phyloP scores from a whole-genome alignment of 305 asterid species.

The Ruellia speciosa region DNA sequence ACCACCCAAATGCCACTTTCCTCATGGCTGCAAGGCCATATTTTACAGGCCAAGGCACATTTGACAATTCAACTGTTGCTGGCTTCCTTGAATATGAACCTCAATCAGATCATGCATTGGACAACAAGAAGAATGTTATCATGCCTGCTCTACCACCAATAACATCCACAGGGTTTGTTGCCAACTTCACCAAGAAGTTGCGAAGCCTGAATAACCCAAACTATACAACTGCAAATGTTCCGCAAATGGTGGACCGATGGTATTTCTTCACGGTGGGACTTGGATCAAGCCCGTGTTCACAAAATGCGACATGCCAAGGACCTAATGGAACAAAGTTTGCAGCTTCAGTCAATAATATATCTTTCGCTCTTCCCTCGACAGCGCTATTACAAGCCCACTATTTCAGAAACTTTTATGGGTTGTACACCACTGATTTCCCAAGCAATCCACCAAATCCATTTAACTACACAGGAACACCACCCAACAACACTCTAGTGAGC shows the following conservation, averaged over 20 bases:
- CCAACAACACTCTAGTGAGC: slow-evolving; percentile 50
- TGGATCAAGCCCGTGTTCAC: slow-evolving; percentile 50
- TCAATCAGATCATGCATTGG: slow-evolving; percentile 10
- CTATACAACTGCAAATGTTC: slow-evolving; percentile 36
- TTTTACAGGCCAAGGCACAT: slow-evolving; percentile 45
- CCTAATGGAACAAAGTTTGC: slow-evolving; percentile 61
- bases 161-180: slow-evolving; percentile 29
- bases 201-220: slow-evolving; percentile 46
- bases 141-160: slow-evolving; percentile 41
- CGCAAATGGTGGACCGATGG: slow-evolving; percentile 32
- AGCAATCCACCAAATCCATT: slow-evolving; percentile 36
- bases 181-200: slow-evolving; percentile 43
- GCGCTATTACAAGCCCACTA: slow-evolving; percentile 46
- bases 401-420: slow-evolving; percentile 31
- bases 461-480: slow-evolving; percentile 61
- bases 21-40: slow-evolving; percentile 58
- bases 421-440: slow-evolving; percentile 55
- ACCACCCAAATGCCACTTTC: slow-evolving; percentile 40
- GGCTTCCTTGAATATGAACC: slow-evolving; percentile 42
- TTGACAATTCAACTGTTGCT: slow-evolving; percentile 46
- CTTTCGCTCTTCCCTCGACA: slow-evolving; percentile 47
- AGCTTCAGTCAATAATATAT: slow-evolving; percentile 49
- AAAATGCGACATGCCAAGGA: slow-evolving; percentile 51
- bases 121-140: slow-evolving; percentile 19
- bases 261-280: slow-evolving; percentile 50